These are phyloP conservation scores for Trichosanthes cucumerina DNA, from an alignment of 306 rosid genomes.

Conservation along the genomic window DNA sequence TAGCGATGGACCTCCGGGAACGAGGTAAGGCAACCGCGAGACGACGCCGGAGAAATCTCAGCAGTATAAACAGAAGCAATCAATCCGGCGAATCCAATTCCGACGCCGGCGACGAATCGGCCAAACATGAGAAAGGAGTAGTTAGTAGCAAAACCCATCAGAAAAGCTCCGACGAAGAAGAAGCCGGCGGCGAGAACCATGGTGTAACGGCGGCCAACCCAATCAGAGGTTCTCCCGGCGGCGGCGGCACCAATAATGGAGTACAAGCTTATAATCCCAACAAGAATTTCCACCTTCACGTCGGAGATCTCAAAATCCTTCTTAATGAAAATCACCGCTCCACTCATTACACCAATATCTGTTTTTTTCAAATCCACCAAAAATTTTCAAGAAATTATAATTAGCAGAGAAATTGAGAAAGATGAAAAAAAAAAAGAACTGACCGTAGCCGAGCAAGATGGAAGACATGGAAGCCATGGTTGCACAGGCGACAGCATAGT, in stretches of 20 bases:
- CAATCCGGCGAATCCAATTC: slow-evolving; percentile 73
- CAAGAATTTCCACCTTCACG: slow-evolving; percentile 39
- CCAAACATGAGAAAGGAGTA: slow-evolving; percentile 76
- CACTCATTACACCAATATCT: slow-evolving; percentile 98
- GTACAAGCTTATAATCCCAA: slow-evolving; percentile 62
- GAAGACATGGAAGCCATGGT: slow-evolving; percentile 13
- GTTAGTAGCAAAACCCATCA: slow-evolving; percentile 79
- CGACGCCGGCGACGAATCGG: slow-evolving; percentile 64
- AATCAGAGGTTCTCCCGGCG: slow-evolving; percentile 81
- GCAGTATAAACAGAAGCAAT: slow-evolving; percentile 81
- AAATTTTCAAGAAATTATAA: not conserved
- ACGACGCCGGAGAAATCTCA: slow-evolving; percentile 64
- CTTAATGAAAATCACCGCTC: slow-evolving; percentile 51
- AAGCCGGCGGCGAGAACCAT: slow-evolving; percentile 48
- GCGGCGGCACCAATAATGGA: slow-evolving; percentile 54
- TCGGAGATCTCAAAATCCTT: slow-evolving; percentile 42
- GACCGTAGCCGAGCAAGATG: not conserved
- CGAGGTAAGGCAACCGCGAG: slow-evolving; percentile 80
- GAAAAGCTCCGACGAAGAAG: slow-evolving; percentile 60
- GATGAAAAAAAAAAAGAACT: not conserved
- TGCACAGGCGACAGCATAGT: slow-evolving; percentile 54
- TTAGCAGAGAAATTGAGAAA: not conserved
- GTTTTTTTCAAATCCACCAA: not conserved
- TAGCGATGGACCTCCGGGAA: slow-evolving; percentile 50
- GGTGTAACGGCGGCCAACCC: slow-evolving; percentile 87